Evolutionary conservation across 768 basidiomycete genomes (phyloP).

Genomic region (Suillus discolor): DNA sequence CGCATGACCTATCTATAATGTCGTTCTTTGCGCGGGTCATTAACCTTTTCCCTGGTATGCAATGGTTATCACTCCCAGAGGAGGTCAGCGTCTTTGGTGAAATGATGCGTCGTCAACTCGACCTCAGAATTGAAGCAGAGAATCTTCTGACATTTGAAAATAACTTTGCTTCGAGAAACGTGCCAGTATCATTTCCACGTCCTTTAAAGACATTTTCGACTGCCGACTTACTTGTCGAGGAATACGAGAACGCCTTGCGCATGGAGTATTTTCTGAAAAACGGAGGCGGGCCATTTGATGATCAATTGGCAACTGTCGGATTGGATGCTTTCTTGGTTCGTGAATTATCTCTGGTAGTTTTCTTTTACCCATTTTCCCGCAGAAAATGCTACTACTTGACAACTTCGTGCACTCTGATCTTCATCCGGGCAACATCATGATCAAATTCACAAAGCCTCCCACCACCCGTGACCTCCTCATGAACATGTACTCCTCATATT

Average conservation of each 20-base stretch:
- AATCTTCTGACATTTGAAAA: conserved; percentile 84
- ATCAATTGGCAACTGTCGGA: conserved; percentile 87
- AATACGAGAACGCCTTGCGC: conserved; percentile 90
- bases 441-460: conserved; percentile 92
- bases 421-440: conserved; percentile 95
- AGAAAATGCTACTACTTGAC: conserved; percentile 98
- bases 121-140: conserved; percentile 86
- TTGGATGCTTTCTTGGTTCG: conserved; percentile 93
- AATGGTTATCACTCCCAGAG: conserved; percentile 95
- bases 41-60: conserved; percentile 85
- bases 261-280: conserved; percentile 85
- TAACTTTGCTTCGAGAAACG: conserved; percentile 79
- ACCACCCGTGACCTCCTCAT: conserved; percentile 64
- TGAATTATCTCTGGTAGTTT: conserved; percentile 14
- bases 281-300: conserved; percentile 91
- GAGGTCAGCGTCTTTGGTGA: conserved; percentile 93
- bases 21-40: conserved; percentile 82
- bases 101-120: conserved; percentile 97
- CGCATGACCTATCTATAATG: conserved; percentile 94
- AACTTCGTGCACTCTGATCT: conserved; percentile 96
- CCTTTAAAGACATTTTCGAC: conserved; percentile 85
- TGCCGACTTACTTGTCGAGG: conserved; percentile 83
- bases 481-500: conserved; percentile 58
- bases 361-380: conserved; percentile 13
- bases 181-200: conserved; percentile 87